Percentiles rank a stretch among this genome's conserved stretches.
Conservation (phyloP, 2,329 filamentous ascomycete genomes). For the Phialemonium atrogriseum region DNA sequence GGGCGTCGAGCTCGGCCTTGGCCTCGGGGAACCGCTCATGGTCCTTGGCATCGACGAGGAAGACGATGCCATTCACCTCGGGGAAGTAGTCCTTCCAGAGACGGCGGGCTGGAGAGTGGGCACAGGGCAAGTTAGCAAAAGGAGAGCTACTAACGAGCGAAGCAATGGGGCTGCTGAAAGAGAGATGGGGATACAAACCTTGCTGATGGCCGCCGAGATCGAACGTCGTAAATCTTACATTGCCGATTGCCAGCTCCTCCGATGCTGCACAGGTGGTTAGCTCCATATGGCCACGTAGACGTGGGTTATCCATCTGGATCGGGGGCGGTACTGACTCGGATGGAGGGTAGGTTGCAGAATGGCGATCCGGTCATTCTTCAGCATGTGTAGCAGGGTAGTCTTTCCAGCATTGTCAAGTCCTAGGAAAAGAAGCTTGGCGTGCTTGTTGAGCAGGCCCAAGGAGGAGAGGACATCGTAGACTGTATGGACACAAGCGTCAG, state of each 20-base stretch:
- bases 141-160: no score
- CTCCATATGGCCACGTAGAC: conserved; percentile 8
- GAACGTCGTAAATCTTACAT: conserved; percentile 90
- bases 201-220: conserved; percentile 92
- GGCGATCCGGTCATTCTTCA: conserved; percentile 94
- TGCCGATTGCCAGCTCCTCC: conserved; percentile 87
- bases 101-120: conserved; percentile 60
- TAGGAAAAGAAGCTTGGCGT: conserved; percentile 89
- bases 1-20: conserved; percentile 93
- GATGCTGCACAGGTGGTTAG: conserved; percentile 48
- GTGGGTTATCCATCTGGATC: conserved; percentile 7
- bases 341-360: conserved; percentile 86
- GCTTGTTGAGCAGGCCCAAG: conserved; percentile 87
- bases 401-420: conserved; percentile 93
- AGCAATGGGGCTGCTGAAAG: no score
- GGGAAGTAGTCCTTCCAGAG: conserved; percentile 98
- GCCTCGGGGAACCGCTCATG: conserved; percentile 89
- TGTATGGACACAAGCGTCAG: conserved; percentile 25
- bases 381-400: conserved; percentile 88
- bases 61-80: conserved; percentile 93
- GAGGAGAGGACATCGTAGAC: conserved; percentile 87
- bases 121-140: no score
- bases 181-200: conserved; percentile 40
- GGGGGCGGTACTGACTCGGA: conserved; percentile 57
- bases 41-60: conserved; percentile 96